Evolutionary conservation across 2,329 filamentous ascomycete species (phyloP).

Genomic region (Shiraia sp.): DNA sequence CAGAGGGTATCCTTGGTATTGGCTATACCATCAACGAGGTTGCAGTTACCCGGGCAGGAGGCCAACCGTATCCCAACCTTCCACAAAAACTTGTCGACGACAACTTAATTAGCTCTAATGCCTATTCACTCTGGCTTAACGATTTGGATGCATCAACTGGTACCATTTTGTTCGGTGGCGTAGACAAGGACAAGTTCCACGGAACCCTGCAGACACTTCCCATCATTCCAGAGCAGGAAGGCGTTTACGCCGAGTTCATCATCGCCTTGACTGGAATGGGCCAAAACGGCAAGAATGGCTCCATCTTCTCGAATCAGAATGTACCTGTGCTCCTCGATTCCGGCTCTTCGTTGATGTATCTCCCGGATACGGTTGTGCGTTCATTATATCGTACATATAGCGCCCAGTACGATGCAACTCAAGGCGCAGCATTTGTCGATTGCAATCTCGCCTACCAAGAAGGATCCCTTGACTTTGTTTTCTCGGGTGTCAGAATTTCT

Average conservation of each 20-base stretch:
- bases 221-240: constrained; percentile 53
- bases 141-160: constrained; percentile 66
- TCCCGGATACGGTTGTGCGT: constrained; percentile 64
- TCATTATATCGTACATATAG: constrained; percentile 47
- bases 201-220: constrained; percentile 66
- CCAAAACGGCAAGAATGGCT: constrained; percentile 47
- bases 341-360: constrained; percentile 72
- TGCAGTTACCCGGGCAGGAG: constrained; percentile 62
- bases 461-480: constrained; percentile 60
- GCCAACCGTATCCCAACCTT: constrained; percentile 60
- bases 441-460: constrained; percentile 56
- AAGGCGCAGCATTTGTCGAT: constrained; percentile 56
- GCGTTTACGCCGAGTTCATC: constrained; percentile 57
- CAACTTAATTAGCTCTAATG: constrained; percentile 63
- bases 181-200: constrained; percentile 73
- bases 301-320: constrained; percentile 48
- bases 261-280: constrained; percentile 56
- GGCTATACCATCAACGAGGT: constrained; percentile 82
- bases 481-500: constrained; percentile 58
- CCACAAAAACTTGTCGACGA: constrained; percentile 67
- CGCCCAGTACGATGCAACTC: constrained; percentile 46
- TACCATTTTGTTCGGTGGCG: constrained; percentile 77
- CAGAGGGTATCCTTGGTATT: constrained; percentile 79
- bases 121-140: constrained; percentile 70
- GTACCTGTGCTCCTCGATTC: constrained; percentile 71